Evolutionary conservation across 2,329 filamentous ascomycete species (phyloP), one percentile per base, ranked within the genome.

Genomic region (Fusarium abutilonis): DNA sequence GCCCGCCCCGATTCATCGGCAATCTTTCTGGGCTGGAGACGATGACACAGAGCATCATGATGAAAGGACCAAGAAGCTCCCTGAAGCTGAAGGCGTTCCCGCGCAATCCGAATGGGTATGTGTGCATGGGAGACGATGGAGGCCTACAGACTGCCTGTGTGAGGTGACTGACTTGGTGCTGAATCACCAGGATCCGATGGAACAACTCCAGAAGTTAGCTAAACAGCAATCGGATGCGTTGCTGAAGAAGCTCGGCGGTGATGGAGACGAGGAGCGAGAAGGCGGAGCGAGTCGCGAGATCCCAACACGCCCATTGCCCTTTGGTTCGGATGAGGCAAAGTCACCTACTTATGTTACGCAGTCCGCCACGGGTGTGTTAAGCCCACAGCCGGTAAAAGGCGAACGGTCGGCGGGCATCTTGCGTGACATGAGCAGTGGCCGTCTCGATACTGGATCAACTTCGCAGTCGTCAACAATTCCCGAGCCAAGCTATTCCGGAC

Each of bases 41-140:
- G 75, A 26, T 6, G 23, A 74, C 41, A 69, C 73, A 42, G 76
- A 75, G 50, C 67, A 74, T 52, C 75, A 72, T 63, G 79, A 80
- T 23, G 85, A 85, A 52, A 80, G 86, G 46, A 77, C 80, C 63
- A 83, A 82, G 62, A 80, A 83, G 70, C 81, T 97, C 67, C 92
- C 92, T 60, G 80, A 81, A 64, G 93, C 93, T 45, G 86, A 91
- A 74, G 93, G 92, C 47, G 93, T 97, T 64, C 93, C 93, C 61
- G 83, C 86, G 75, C 93, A 97, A 83, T 84, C 86, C 74, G 92
- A 97, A 77, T 97, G 94, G 94, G 93, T 97, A 92, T 89, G 92
- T 92, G 83, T 83, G 77, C 83, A 85, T 72, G 82, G 82, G 62
- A 75, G 73, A 62, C 70, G 72, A 65, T 85, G 81, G 78, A 73